phyloP scores from a whole-genome alignment of 129 eudicot species.

The Escallonia rubra region DNA sequence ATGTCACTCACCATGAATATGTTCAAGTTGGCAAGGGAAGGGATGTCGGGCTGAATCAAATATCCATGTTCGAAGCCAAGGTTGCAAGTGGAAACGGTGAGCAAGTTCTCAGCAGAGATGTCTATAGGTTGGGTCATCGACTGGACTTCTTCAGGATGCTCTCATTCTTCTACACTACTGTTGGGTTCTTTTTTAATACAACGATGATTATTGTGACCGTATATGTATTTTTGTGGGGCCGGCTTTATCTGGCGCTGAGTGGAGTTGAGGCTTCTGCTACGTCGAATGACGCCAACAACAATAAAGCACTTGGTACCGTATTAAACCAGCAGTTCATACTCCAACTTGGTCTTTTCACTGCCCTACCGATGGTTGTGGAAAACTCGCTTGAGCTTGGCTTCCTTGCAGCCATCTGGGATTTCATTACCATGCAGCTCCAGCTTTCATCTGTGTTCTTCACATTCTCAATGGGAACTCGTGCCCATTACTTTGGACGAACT shows the following conservation, averaged over 20 bases:
- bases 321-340: conserved; percentile 85
- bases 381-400: conserved; percentile 88
- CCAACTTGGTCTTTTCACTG: conserved; percentile 88
- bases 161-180: conserved; percentile 91
- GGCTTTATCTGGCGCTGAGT: conserved; percentile 81
- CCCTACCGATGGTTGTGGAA: conserved; percentile 90
- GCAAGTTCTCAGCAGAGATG: conserved; percentile 93
- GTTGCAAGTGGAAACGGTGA: conserved; percentile 97
- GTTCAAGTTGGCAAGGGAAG: conserved; percentile 96
- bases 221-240: conserved; percentile 91
- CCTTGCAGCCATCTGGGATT: conserved; percentile 84
- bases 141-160: conserved; percentile 95
- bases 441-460: conserved; percentile 84
- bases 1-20: conserved; percentile 91
- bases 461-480: conserved; percentile 88
- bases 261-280: conserved; percentile 62
- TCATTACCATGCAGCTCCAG: conserved; percentile 86
- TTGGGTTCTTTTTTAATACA: conserved; percentile 83
- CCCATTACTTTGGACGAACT: conserved; percentile 93
- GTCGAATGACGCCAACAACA: conserved; percentile 36
- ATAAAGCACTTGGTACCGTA: conserved; percentile 74
- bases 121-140: conserved; percentile 89
- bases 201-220: conserved; percentile 86
- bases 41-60: conserved; percentile 91
- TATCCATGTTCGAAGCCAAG: conserved; percentile 96